These are phyloP conservation scores for Russula abietina DNA, from an alignment of 768 basidiomycete genomes.

Conservation along the genomic window DNA sequence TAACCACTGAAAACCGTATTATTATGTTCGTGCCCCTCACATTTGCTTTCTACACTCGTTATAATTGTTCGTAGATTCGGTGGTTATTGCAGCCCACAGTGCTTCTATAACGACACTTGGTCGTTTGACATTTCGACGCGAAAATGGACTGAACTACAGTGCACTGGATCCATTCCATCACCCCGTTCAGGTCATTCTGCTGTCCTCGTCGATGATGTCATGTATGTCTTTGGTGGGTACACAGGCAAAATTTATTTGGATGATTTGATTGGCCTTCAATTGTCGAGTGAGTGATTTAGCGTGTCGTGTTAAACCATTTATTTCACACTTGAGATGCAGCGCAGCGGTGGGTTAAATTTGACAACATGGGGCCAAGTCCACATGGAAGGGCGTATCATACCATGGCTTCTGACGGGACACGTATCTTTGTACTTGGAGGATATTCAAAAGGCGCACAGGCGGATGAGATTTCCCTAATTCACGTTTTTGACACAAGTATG, in stretches of 20 bases:
- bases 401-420: too few species aligned
- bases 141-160: slow-evolving; percentile 86
- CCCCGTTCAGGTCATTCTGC: slow-evolving; percentile 95
- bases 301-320: too few species aligned
- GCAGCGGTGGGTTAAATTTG: too few species aligned
- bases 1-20: slow-evolving; percentile 59
- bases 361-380: too few species aligned
- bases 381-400: too few species aligned
- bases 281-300: too few species aligned
- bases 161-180: slow-evolving; percentile 94
- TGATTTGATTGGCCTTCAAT: too few species aligned
- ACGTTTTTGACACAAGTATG: too few species aligned
- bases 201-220: slow-evolving; percentile 91
- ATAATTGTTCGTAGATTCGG: slow-evolving; percentile 40
- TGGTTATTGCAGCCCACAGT: slow-evolving; percentile 73
- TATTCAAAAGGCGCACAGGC: too few species aligned
- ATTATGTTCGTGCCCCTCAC: slow-evolving; percentile 19
- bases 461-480: too few species aligned
- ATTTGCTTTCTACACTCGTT: slow-evolving; percentile 2
- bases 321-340: too few species aligned
- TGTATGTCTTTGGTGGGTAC: slow-evolving; percentile 85
- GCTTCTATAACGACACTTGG: slow-evolving; percentile 99
- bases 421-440: not conserved
- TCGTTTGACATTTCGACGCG: slow-evolving; percentile 69
- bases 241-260: too few species aligned